phyloP scores from a whole-genome alignment of 257 asterid species.

The Gentiana straminea region DNA sequence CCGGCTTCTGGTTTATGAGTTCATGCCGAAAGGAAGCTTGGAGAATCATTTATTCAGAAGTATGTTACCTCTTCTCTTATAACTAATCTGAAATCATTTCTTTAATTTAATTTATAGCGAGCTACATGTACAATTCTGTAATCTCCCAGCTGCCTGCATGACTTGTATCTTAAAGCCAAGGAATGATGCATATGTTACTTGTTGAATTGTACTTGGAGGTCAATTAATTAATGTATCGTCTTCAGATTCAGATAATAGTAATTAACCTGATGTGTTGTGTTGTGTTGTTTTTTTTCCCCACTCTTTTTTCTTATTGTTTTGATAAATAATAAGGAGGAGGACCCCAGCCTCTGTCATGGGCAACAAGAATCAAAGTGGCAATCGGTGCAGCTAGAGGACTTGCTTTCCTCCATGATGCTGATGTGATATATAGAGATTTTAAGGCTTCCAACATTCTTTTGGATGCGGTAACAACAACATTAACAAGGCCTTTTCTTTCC shows the following conservation, averaged over 20 bases:
- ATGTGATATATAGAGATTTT: slow-evolving; percentile 79
- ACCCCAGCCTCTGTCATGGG: slow-evolving; percentile 76
- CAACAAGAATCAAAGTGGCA: slow-evolving; percentile 85
- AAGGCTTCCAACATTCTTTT: slow-evolving; percentile 90
- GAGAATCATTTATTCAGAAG: slow-evolving; percentile 93
- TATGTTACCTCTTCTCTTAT: slow-evolving; percentile 20
- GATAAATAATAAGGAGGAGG: slow-evolving; percentile 44
- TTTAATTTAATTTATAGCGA: not conserved
- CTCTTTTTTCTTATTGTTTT: not conserved
- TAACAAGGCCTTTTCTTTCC: not conserved
- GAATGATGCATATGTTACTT: not conserved
- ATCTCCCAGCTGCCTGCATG: too few species aligned
- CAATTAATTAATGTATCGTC: too few species aligned
- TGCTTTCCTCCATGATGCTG: slow-evolving; percentile 77
- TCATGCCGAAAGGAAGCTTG: slow-evolving; percentile 95
- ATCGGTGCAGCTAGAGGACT: slow-evolving; percentile 92
- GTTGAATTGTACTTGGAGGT: not conserved
- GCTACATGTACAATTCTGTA: too few species aligned
- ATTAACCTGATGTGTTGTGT: not conserved
- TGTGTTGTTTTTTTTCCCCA: not conserved
- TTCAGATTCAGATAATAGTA: too few species aligned
- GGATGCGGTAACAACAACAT: slow-evolving; percentile 45
- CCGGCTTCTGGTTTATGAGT: slow-evolving; percentile 85
- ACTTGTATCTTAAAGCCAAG: too few species aligned
- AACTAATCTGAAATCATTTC: not conserved